phyloP scores from a whole-genome alignment of 371 early-diverging fungal genomes.

The Mortierella sp. region DNA sequence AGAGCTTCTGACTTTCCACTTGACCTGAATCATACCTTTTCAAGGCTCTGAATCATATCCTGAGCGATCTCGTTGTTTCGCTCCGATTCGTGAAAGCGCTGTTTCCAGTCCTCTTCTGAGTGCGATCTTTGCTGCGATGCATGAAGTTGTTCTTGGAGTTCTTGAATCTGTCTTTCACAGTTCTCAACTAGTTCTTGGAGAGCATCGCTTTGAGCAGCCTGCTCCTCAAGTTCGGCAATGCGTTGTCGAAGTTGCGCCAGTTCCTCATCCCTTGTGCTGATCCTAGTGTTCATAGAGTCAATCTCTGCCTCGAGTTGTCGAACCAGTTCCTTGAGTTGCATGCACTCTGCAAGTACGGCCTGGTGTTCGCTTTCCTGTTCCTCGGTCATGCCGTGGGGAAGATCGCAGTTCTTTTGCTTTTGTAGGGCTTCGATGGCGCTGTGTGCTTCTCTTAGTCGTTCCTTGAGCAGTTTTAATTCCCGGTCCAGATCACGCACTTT shows the following conservation, averaged over 20 bases:
- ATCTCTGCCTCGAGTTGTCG: slow-evolving; percentile 24
- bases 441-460: slow-evolving; percentile 58
- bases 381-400: slow-evolving; percentile 65
- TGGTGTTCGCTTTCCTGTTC: slow-evolving; percentile 61
- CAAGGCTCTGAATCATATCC: too few relatives aligned
- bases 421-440: slow-evolving; percentile 60
- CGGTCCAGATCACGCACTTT: slow-evolving; percentile 58
- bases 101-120: slow-evolving; percentile 39
- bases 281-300: slow-evolving; percentile 16
- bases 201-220: slow-evolving; percentile 20
- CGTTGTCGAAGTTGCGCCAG: slow-evolving; percentile 22
- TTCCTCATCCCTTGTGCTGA: slow-evolving; percentile 19
- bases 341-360: slow-evolving; percentile 46
- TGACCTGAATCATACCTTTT: too few relatives aligned
- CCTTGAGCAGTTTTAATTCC: slow-evolving; percentile 63
- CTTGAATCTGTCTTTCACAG: slow-evolving; percentile 35
- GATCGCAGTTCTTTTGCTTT: slow-evolving; percentile 56
- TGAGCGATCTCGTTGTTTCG: slow-evolving; percentile 7
- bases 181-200: slow-evolving; percentile 15
- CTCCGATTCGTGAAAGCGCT: slow-evolving; percentile 32
- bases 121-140: slow-evolving; percentile 28
- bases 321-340: slow-evolving; percentile 25
- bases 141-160: slow-evolving; percentile 21
- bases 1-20: too few relatives aligned
- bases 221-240: slow-evolving; percentile 18